phyloP scores from a whole-genome alignment of 2,329 filamentous ascomycete genomes.

The Fusarium continuum region DNA sequence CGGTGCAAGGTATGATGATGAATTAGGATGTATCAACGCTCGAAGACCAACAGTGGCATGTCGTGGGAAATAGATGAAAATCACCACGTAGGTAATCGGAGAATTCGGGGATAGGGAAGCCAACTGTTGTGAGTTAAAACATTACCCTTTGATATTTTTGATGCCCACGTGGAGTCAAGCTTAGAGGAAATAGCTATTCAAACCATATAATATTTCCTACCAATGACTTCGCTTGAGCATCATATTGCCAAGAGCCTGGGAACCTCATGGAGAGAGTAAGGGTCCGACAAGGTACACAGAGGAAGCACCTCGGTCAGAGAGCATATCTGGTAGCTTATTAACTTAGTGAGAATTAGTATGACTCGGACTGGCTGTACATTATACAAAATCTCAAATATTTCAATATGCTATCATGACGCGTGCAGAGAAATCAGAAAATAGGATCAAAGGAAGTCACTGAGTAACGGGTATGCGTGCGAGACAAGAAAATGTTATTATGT shows the following conservation, averaged over 20 bases:
- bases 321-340: no score
- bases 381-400: no score
- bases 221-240: slow-evolving; percentile 22
- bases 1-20: no score
- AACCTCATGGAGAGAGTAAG: slow-evolving; percentile 17
- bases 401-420: no score
- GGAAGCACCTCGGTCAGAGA: no score
- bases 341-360: not conserved
- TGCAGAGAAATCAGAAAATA: not conserved
- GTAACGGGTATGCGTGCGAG: not conserved
- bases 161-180: slow-evolving; percentile 3
- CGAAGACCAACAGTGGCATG: not conserved
- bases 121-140: not conserved
- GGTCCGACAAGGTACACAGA: no score
- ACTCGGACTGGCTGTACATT: not conserved
- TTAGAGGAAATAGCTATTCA: not conserved
- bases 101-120: not conserved
- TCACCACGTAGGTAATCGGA: no score
- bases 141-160: not conserved
- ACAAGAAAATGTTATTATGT: not conserved
- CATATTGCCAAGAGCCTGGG: slow-evolving; percentile 27
- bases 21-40: no score
- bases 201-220: slow-evolving; percentile 18
- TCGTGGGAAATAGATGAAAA: no score
- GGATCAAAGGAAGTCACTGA: not conserved